Evolutionary conservation across 495 filamentous ascomycete species (phyloP), one percentile per base, ranked within the genome.

Genomic region (Neurospora terricola): DNA sequence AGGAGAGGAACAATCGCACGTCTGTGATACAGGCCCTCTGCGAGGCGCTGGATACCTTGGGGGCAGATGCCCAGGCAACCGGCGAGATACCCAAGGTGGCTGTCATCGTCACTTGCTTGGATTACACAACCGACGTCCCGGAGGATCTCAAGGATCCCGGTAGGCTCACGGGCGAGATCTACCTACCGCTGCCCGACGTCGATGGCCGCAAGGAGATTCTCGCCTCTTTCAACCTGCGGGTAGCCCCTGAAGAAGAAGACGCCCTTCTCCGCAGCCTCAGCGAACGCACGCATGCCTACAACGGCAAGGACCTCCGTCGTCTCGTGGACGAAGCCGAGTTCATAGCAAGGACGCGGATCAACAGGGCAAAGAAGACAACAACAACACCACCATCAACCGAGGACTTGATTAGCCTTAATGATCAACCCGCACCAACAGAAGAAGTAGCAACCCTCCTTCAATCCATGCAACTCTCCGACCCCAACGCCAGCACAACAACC

Each of bases 101-200:
- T 5, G 84, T 96, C 3, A 85, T 96, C 54, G 90, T 93, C 37
- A 91, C 90, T 69, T 91, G 93, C 70, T 88, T 92, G 38, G 87
- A 91, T 68, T 91, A 89, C 76, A 87, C 90, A 6, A 89, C 90
- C 71, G 87, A 93, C 75, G 86, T 99, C n/a, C 90, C 96, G 73
- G 86, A 89, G 73, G 84, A 87, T 23, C 85, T 97, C 38, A 88
- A 91, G 76, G 88, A 88, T 3, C 87, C 88, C 1, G 87, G 89
- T 48, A 86, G 91, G 42, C 87, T 97, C 43, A 86, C 86, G 37
- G 85, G 84, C 8, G 92, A 95, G 72, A 89, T 98, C 71, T 91
- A 93, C 80, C 84, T 98, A 34, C 89, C 94, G 14, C 86, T 97
- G 10, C 96, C 96, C 0, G 91, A 94, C 72, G 87, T 87, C 18